Evolutionary conservation across 1,284 basidiomycete species (phyloP).

Genomic region (Trichosporon sp.): DNA sequence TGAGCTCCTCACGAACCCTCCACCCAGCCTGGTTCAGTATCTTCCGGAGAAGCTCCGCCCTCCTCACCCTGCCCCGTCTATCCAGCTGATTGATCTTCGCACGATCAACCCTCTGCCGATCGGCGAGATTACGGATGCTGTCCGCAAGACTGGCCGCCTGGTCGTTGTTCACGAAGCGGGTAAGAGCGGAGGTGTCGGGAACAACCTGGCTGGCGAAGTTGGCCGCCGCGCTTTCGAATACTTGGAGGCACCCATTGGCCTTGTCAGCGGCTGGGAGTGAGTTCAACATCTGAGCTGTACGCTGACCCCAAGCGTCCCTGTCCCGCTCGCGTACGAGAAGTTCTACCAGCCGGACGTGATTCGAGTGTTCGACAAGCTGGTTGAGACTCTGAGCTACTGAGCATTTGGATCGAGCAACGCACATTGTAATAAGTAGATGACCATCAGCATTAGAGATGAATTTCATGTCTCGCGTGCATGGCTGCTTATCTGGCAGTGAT

Average conservation of each 20-base stretch:
- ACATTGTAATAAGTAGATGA: neutral
- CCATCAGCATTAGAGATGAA: neutral
- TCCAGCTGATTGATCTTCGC: slow-evolving; percentile 86
- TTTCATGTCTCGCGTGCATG: slow-evolving; percentile 37
- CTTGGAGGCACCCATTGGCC: slow-evolving; percentile 77
- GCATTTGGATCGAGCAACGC: neutral
- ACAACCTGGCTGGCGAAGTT: slow-evolving; percentile 79
- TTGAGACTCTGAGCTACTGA: slow-evolving; percentile 74
- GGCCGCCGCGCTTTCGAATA: slow-evolving; percentile 81
- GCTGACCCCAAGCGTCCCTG: slow-evolving; percentile 60
- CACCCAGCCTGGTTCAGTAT: slow-evolving; percentile 61
- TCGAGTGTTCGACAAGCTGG: slow-evolving; percentile 72
- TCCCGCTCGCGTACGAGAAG: slow-evolving; percentile 78
- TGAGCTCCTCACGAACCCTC: slow-evolving; percentile 54
- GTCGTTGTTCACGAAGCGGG: slow-evolving; percentile 91
- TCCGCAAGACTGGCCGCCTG: slow-evolving; percentile 72
- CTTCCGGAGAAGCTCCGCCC: slow-evolving; percentile 65
- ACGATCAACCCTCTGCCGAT: slow-evolving; percentile 88
- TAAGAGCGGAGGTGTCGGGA: slow-evolving; percentile 75
- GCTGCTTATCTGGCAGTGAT: too few relatives aligned
- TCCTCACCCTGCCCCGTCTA: slow-evolving; percentile 55
- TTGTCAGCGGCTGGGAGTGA: slow-evolving; percentile 88
- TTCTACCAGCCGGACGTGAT: slow-evolving; percentile 84
- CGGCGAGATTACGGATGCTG: slow-evolving; percentile 71
- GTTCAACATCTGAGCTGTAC: slow-evolving; percentile 43